These are phyloP conservation scores for Tetracladium marchalianum DNA, from an alignment of 495 filamentous ascomycete genomes.

Conservation along the genomic window DNA sequence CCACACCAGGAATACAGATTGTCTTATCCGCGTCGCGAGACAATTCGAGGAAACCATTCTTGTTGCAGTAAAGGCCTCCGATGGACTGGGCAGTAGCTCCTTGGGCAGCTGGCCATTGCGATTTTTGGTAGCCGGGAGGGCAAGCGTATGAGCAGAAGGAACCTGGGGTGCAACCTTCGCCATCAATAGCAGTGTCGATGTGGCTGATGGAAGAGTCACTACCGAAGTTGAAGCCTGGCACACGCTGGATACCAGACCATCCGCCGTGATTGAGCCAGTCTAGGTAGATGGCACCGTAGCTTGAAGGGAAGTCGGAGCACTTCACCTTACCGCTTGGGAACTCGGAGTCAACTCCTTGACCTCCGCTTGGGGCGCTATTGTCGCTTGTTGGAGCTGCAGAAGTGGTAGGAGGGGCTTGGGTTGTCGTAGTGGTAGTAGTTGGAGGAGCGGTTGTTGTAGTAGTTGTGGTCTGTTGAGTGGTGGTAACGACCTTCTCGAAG, in stretches of 20 bases:
- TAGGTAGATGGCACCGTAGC: conserved; percentile 70
- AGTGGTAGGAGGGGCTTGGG: not conserved
- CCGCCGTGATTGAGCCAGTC: conserved; percentile 59
- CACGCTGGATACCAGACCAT: conserved; percentile 70
- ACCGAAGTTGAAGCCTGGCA: conserved; percentile 29
- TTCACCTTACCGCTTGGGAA: conserved; percentile 71
- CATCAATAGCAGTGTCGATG: conserved; percentile 54
- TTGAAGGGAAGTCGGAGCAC: conserved; percentile 67
- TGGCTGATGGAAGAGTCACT: conserved; percentile 29
- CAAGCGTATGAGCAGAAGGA: conserved; percentile 90
- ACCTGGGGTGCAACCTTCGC: conserved; percentile 48
- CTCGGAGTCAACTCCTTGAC: conserved; percentile 46
- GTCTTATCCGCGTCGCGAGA: conserved; percentile 56
- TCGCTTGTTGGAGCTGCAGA: not conserved
- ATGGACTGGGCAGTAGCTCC: conserved; percentile 77
- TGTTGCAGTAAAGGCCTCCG: conserved; percentile 77
- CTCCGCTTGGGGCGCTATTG: conserved; percentile 3
- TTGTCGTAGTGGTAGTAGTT: conserved; percentile 6
- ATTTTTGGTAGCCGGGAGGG: conserved; percentile 83
- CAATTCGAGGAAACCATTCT: conserved; percentile 62
- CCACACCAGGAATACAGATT: conserved; percentile 68
- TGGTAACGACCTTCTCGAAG: not conserved
- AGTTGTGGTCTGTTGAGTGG: conserved; percentile 24
- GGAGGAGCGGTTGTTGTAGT: conserved; percentile 29
- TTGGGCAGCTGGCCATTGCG: conserved; percentile 79